Percentiles rank a stretch among this genome's conserved stretches.
These are phyloP conservation scores for Acaromyces ingoldii DNA, from an alignment of 1,284 basidiomycete genomes.

Conservation along the genomic window DNA sequence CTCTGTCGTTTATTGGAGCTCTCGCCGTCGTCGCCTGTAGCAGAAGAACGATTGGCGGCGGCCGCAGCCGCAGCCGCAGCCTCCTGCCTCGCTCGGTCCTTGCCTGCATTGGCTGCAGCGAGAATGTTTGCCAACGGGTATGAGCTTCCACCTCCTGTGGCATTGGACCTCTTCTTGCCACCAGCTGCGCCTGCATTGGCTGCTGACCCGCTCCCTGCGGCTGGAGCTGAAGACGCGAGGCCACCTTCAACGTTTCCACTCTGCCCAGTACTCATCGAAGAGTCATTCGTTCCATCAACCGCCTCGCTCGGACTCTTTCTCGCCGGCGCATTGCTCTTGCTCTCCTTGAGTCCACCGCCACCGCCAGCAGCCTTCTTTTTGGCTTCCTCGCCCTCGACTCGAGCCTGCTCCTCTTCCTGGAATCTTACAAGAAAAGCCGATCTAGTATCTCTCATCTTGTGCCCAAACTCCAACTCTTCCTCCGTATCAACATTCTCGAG, in stretches of 20 bases:
- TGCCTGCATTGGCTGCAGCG: constrained; percentile 9
- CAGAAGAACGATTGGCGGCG: constrained; percentile 19
- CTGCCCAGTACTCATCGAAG: too few species aligned
- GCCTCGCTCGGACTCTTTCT: background rate
- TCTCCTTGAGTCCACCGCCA: background rate
- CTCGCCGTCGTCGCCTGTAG: background rate
- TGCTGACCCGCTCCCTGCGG: background rate
- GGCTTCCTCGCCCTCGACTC: background rate
- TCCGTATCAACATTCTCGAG: constrained; percentile 42
- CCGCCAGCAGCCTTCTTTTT: background rate
- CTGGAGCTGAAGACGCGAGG: background rate
- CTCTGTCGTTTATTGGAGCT: background rate
- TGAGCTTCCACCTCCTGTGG: constrained; percentile 9
- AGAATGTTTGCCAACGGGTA: constrained; percentile 15
- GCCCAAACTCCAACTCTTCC: constrained; percentile 46
- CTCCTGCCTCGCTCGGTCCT: constrained; percentile 3
- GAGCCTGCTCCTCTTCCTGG: constrained; percentile 39
- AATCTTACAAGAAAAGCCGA: constrained; percentile 41
- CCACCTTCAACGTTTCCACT: constrained; percentile 11
- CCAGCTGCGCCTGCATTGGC: background rate
- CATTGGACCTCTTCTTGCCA: background rate
- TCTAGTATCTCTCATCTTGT: constrained; percentile 42
- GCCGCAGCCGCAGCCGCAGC: constrained; percentile 10
- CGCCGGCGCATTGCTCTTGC: too few species aligned
- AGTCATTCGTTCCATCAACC: background rate